Evolutionary conservation across 2,329 filamentous ascomycete species (phyloP).

Genomic region (Neopestalotiopsis sp.): DNA sequence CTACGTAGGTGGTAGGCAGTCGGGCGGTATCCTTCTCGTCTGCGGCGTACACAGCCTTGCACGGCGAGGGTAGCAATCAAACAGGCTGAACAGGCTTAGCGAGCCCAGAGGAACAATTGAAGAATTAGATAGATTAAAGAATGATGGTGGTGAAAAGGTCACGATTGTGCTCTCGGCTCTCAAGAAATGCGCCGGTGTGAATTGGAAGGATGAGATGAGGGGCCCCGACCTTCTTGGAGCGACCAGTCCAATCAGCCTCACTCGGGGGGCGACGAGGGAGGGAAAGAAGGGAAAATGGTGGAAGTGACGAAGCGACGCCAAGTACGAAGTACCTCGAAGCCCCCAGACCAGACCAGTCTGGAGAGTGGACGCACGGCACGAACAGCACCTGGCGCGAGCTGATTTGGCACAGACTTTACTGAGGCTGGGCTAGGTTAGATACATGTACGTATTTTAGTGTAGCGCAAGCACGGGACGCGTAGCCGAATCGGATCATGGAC

Average conservation of each 20-base stretch:
- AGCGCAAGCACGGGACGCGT: not conserved
- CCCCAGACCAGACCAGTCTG: not conserved
- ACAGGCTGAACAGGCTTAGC: not conserved
- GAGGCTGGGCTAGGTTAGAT: not conserved
- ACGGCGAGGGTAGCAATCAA: not conserved
- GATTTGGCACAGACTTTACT: not conserved
- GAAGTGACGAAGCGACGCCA: not conserved
- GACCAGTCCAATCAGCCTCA: constrained; percentile 10
- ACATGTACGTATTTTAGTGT: not conserved
- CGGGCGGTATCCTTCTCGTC: not conserved
- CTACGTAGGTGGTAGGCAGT: not conserved
- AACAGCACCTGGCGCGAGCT: not conserved
- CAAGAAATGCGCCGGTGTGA: not conserved
- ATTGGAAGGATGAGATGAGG: not conserved
- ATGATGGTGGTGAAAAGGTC: not conserved
- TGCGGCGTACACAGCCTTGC: constrained; percentile 6
- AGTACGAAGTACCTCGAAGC: not conserved
- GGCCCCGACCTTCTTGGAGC: not conserved
- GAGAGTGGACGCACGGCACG: not conserved
- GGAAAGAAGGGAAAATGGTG: not conserved
- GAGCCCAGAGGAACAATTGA: not conserved
- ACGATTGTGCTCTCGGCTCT: constrained; percentile 4
- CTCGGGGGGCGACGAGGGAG: not conserved
- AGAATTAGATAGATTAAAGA: not conserved
- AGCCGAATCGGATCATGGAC: constrained; percentile 1